Base-by-base conservation (phyloP, 345 rosid genomes). In the Melastoma malabathricum region DNA sequence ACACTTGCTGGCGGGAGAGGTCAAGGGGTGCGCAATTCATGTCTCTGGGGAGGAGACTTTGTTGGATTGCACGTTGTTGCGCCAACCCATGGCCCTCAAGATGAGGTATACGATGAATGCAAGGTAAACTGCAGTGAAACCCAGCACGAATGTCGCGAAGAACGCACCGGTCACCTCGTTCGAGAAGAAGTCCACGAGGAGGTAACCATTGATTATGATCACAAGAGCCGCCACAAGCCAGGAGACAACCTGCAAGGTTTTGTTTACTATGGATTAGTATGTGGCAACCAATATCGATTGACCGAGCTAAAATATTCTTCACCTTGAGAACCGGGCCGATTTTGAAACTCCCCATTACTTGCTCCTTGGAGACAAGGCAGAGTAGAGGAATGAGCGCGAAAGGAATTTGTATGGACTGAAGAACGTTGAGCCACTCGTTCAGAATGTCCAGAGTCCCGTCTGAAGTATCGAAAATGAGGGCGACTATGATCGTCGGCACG, bases 351-450 rank as follows among this genome's bases (percentile, higher is more conserved):
- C 94, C 94, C 96, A 90, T 90, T 65, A 83, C 56, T 55, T 65
- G 77, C 70, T 86, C 94, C 70, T 82, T 80, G 50, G 98, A 86
- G 6, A 83, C 96, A 71, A 83, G 74, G 63, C 67, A 82, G 41
- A 90, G 74, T 54, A 90, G 86, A 7, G 94, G 96, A 38, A 90
- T 78, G 41, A 90, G 79, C 1, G 96, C 96, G 48, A 90, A 90
- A 9, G 96, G 98, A 46, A 86, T 89, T 74, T 86, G 94, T 60
- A 89, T 48, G 7, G 94, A 82, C 54, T 83, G 94, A 15, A 90
- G 89, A 45, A 90, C 87, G 31, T 90, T 90, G 47, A 89, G 77
- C 97, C 97, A 83, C 56, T 83, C 96, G 25, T 89, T 89, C 19
- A 86, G 72, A 18, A 74, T 70, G 66, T 89, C 97, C 13, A 86